Base-by-base conservation (phyloP, 768 basidiomycete species). In the Lentinula aciculospora region DNA sequence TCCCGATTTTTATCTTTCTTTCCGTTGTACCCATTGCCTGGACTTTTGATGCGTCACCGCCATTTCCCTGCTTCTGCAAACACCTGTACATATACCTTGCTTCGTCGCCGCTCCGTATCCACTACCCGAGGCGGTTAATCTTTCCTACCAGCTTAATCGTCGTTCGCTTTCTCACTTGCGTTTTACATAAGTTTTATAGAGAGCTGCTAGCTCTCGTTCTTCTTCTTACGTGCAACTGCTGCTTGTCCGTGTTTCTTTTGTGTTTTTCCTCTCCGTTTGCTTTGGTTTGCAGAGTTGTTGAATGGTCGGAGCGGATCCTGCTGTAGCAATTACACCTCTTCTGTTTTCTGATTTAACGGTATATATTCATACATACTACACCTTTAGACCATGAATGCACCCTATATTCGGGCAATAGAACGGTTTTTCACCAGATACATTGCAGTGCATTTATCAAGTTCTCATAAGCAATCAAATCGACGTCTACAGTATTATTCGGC, bases 241-340 rank as follows among this genome's bases (percentile, higher is more conserved):
- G 51, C 32, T 56, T 47, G 61, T 60, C 58, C 60, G 58, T 66
- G 61, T 64, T 62, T 60, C 61, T 61, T 53, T 61, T 62, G 23
- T 34, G 53, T 61, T 63, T 63, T 67, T 58, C 60, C 60, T 51
- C 58, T 60, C 58, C 21, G 9, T 31, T 54, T 40, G 21, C 44
- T 55, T 45, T 54, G 29, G 29, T 47, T 44, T 53, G 58, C 53
- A 59, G 58, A 54, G 36, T 42, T 25, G 34, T 37, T 44, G 58
- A 53, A 53, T 42, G 58, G 45, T 56, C 25, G 44, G 53, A 45
- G 32, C 34, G 31, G 58, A 54, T 25, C 45, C 36, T 53, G 36
- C 40, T 59, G 58, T 59, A 59, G 58, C 58, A 40, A 59, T 55
- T 59, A 58, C 42, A 37, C 34, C 19, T 34, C 63, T 63, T 57